Conservation (phyloP, 495 filamentous ascomycete species). For the Daldinia childiae region DNA sequence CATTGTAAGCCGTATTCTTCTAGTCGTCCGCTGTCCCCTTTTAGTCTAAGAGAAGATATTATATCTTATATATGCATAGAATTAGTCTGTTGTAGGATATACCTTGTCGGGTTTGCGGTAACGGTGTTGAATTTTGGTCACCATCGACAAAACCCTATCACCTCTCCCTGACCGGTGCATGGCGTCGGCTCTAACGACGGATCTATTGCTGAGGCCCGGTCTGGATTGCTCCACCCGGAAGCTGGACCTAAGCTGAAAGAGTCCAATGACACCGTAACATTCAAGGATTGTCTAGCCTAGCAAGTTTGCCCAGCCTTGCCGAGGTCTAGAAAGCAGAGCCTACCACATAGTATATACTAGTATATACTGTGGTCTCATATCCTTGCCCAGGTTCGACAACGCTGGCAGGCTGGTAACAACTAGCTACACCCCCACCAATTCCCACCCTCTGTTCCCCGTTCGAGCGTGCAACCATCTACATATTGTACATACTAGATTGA, state of each 20-base stretch:
- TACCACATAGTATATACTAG: constrained; percentile 4
- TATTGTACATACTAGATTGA: constrained; percentile 31
- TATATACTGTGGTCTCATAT: neutral
- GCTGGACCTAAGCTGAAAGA: constrained; percentile 21
- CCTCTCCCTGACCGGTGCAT: constrained; percentile 11
- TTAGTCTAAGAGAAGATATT: neutral
- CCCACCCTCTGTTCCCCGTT: constrained; percentile 28
- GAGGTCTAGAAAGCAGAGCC: constrained; percentile 17
- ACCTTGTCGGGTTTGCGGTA: constrained; percentile 28
- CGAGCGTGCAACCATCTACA: constrained; percentile 27
- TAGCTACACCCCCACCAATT: constrained; percentile 32
- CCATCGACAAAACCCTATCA: constrained; percentile 9
- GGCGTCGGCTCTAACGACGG: constrained; percentile 26
- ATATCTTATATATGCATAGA: neutral
- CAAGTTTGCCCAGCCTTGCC: constrained; percentile 36
- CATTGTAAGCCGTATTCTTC: constrained; percentile 8
- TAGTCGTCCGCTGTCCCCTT: neutral
- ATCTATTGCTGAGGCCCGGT: constrained; percentile 34
- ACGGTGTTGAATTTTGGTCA: constrained; percentile 21
- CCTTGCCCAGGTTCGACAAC: constrained; percentile 20
- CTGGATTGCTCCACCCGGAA: constrained; percentile 24
- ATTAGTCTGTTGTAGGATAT: constrained; percentile 22
- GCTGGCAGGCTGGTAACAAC: constrained; percentile 20
- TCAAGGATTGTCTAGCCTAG: constrained; percentile 24
- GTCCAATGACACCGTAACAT: constrained; percentile 28